These are phyloP conservation scores for Hyaloscypha hepaticicola DNA, from an alignment of 495 filamentous ascomycete species.

Conservation along the genomic window DNA sequence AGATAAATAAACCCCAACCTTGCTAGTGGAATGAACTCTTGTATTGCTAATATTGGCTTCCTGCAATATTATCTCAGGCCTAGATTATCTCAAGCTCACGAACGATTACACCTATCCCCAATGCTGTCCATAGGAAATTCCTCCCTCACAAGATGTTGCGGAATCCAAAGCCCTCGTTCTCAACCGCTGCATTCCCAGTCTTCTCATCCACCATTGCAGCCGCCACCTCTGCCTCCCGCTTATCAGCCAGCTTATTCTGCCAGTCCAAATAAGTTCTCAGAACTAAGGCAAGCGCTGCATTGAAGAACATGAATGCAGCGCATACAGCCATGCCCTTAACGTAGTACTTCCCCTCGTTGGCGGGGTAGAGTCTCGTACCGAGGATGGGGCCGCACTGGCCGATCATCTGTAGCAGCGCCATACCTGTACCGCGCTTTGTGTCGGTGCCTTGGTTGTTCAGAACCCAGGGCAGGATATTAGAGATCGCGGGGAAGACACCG, in stretches of 20 bases:
- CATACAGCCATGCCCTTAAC: constrained; percentile 63
- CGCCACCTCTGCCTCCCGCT: no score
- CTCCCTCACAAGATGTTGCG: no score
- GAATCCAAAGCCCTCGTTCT: no score
- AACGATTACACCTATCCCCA: no score
- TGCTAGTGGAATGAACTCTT: no score
- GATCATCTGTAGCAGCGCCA: constrained; percentile 65
- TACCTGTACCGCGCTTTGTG: constrained; percentile 65
- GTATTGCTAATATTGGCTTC: no score
- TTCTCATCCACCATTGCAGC: no score
- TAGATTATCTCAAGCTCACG: no score
- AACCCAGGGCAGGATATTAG: neutral
- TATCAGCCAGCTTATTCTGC: constrained; percentile 64
- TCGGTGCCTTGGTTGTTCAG: constrained; percentile 59
- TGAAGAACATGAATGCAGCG: constrained; percentile 70
- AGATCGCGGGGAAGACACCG: constrained; percentile 64
- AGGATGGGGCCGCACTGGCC: constrained; percentile 71
- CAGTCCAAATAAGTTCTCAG: constrained; percentile 56
- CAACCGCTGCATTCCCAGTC: no score
- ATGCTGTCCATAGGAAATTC: no score
- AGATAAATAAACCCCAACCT: no score
- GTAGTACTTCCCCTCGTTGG: constrained; percentile 56
- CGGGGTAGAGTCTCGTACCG: constrained; percentile 67
- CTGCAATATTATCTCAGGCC: no score
- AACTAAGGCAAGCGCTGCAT: constrained; percentile 52